Evolutionary conservation across 2,329 filamentous ascomycete genomes (phyloP).

Genomic region (Ascochyta clinopodiicola): DNA sequence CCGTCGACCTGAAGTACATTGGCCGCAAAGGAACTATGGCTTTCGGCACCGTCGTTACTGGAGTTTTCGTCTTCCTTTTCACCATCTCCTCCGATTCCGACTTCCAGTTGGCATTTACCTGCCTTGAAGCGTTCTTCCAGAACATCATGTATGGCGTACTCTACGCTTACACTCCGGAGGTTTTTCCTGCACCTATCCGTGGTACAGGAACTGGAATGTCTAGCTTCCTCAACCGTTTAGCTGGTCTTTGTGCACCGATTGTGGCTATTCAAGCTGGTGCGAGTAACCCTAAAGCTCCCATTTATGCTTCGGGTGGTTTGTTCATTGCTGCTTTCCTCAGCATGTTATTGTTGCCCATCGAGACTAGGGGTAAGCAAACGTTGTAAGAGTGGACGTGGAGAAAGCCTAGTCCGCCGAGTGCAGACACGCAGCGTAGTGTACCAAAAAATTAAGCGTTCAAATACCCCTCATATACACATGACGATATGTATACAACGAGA

Average conservation of each 20-base stretch:
- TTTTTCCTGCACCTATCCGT: conserved; percentile 74
- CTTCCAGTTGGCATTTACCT: conserved; percentile 70
- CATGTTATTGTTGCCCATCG: conserved; percentile 52
- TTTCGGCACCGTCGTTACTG: conserved; percentile 69
- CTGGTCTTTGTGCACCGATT: conserved; percentile 72
- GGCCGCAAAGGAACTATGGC: conserved; percentile 78
- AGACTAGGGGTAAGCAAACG: conserved; percentile 52
- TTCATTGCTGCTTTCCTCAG: conserved; percentile 54
- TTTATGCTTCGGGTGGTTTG: conserved; percentile 52
- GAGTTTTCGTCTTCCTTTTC: conserved; percentile 73
- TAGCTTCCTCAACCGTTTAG: conserved; percentile 72
- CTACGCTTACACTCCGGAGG: conserved; percentile 78
- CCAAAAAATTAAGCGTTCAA: background rate
- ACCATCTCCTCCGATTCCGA: conserved; percentile 62
- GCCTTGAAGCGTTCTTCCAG: conserved; percentile 73
- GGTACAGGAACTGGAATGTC: conserved; percentile 76
- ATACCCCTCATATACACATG: background rate
- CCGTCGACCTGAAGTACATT: conserved; percentile 73
- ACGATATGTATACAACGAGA: background rate
- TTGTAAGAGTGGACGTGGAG: conserved; percentile 34
- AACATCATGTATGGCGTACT: conserved; percentile 68
- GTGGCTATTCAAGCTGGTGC: conserved; percentile 60
- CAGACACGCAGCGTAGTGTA: background rate
- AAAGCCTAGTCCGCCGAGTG: background rate
- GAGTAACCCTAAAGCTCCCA: conserved; percentile 50